Conservation (phyloP, 2,329 filamentous ascomycete species). For the Bipolaris sorokiniana region DNA sequence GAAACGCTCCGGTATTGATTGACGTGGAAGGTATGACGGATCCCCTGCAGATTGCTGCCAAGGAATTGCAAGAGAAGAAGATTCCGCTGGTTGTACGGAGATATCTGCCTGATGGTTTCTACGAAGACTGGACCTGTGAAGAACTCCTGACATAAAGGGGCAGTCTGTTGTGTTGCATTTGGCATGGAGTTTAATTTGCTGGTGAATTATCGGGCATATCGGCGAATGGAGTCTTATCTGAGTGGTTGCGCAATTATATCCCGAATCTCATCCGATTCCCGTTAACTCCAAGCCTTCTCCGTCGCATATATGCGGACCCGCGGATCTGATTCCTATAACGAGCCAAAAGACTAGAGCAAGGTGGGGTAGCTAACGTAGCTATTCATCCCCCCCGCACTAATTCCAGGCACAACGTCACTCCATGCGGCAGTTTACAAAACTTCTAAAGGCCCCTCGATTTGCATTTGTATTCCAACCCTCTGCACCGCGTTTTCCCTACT, state of each 20-base stretch:
- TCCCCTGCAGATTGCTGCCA: slow-evolving; percentile 94
- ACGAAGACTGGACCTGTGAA: slow-evolving; percentile 99
- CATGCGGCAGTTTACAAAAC: slow-evolving; percentile 33
- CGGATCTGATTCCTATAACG: slow-evolving; percentile 36
- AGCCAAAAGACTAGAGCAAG: slow-evolving; percentile 36
- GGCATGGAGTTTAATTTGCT: slow-evolving; percentile 41
- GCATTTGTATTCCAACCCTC: slow-evolving; percentile 16
- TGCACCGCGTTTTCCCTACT: slow-evolving; percentile 18
- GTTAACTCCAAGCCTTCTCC: slow-evolving; percentile 34
- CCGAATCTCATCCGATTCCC: slow-evolving; percentile 46
- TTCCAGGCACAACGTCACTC: slow-evolving; percentile 41
- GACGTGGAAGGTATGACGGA: slow-evolving; percentile 98
- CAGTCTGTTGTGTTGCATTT: slow-evolving; percentile 39
- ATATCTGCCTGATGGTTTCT: slow-evolving; percentile 97
- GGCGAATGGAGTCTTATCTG: slow-evolving; percentile 43
- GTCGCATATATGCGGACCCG: slow-evolving; percentile 38
- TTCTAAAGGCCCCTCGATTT: slow-evolving; percentile 25
- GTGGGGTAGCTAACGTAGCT: slow-evolving; percentile 41
- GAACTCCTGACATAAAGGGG: slow-evolving; percentile 68
- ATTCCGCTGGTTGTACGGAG: slow-evolving; percentile 93
- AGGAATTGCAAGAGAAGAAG: slow-evolving; percentile 98
- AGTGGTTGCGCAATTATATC: slow-evolving; percentile 33
- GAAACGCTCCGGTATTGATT: slow-evolving; percentile 96
- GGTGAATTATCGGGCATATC: slow-evolving; percentile 37
- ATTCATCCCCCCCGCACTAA: slow-evolving; percentile 39